phyloP scores from a whole-genome alignment of 208 protist species.

The Kentomonas sorsogonicus region DNA sequence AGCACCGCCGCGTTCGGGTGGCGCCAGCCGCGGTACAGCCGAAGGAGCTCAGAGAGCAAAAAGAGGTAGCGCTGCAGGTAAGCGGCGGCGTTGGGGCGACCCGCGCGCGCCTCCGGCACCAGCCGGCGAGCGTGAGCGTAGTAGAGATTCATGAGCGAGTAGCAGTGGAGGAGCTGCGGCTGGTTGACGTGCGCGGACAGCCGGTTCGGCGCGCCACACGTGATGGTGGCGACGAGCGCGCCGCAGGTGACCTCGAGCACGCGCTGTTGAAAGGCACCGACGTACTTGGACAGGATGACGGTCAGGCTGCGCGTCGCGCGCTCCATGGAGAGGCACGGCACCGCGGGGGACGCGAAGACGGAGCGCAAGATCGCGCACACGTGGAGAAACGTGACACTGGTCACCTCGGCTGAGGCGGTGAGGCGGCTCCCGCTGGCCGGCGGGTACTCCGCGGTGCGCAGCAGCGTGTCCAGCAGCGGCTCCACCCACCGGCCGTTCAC shows the following conservation, averaged over 20 bases:
- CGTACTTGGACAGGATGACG: slow-evolving; percentile 65
- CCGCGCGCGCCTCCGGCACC: slow-evolving; percentile 33
- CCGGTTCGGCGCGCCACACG: slow-evolving; percentile 36
- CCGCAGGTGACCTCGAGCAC: slow-evolving; percentile 67
- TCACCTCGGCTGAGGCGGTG: slow-evolving; percentile 16
- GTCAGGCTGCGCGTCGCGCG: slow-evolving; percentile 41
- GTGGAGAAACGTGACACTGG: slow-evolving; percentile 46
- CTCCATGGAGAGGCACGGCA: slow-evolving; percentile 57
- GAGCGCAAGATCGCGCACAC: slow-evolving; percentile 38
- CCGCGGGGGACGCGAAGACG: slow-evolving; percentile 34
- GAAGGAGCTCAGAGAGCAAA: slow-evolving; percentile 81
- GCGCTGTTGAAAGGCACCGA: slow-evolving; percentile 74
- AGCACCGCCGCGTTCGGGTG: slow-evolving; percentile 22
- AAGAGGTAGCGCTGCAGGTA: slow-evolving; percentile 86
- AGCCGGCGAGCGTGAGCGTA: slow-evolving; percentile 57
- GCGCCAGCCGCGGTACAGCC: slow-evolving; percentile 74
- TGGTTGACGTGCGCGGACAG: slow-evolving; percentile 36
- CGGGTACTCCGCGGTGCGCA: too few species aligned
- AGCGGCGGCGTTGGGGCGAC: slow-evolving; percentile 38
- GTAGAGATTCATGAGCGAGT: slow-evolving; percentile 84
- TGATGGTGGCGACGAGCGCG: slow-evolving; percentile 65
- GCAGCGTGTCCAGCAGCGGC: slow-evolving; percentile 23
- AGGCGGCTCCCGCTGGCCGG: too few species aligned
- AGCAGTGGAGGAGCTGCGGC: slow-evolving; percentile 72
- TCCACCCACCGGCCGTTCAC: slow-evolving; percentile 50